phyloP scores from a whole-genome alignment of 805 yeast genomes.

The Metschnikowia reukaufii region DNA sequence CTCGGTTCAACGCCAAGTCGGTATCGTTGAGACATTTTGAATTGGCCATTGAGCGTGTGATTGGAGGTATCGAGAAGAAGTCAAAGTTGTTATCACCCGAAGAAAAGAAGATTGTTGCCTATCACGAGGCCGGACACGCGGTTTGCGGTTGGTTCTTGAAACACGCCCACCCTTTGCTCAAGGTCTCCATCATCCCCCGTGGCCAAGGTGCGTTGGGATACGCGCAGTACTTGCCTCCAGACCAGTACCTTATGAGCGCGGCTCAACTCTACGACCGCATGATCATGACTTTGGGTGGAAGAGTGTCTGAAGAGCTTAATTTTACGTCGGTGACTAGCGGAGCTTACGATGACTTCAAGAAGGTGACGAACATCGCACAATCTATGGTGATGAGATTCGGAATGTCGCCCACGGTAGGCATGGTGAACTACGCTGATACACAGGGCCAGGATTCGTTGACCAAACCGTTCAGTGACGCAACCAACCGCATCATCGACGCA shows the following conservation, averaged over 20 bases:
- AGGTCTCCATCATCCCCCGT: constrained; percentile 96
- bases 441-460: constrained; percentile 51
- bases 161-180: constrained; percentile 88
- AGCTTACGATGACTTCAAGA: constrained; percentile 94
- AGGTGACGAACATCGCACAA: constrained; percentile 90
- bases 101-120: constrained; percentile 89
- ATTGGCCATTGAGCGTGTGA: constrained; percentile 94
- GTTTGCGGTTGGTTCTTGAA: constrained; percentile 95
- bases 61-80: constrained; percentile 94
- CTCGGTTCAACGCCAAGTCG: constrained; percentile 69
- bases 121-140: constrained; percentile 99
- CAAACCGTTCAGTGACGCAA: constrained; percentile 70
- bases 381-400: constrained; percentile 92
- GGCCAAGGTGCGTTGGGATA: constrained; percentile 97
- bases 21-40: constrained; percentile 85
- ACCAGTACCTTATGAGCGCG: constrained; percentile 73
- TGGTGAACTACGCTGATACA: constrained; percentile 50
- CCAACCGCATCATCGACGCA: constrained; percentile 63
- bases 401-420: constrained; percentile 83
- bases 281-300: constrained; percentile 97
- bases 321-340: constrained; percentile 93
- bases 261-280: constrained; percentile 83
- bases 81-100: constrained; percentile 78
- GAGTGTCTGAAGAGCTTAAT: constrained; percentile 93
- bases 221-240: constrained; percentile 96